Evolutionary conservation across 2,329 filamentous ascomycete genomes (phyloP).

Genomic region (Alternaria consortialis): DNA sequence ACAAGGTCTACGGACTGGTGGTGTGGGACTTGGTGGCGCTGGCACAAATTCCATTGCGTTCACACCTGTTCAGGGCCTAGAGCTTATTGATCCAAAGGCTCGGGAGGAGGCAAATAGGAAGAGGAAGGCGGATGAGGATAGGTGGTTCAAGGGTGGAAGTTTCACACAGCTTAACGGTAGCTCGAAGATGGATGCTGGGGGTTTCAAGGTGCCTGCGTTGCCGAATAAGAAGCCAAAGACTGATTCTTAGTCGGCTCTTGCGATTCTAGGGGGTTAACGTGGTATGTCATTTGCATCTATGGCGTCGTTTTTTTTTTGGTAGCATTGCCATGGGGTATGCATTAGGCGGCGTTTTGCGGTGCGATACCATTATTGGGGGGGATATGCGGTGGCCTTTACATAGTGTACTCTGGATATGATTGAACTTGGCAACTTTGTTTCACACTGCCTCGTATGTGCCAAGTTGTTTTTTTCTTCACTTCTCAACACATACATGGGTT

Average conservation of each 20-base stretch:
- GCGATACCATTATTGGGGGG: too few relatives aligned
- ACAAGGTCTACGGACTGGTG: conserved; percentile 80
- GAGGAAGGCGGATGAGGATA: conserved; percentile 90
- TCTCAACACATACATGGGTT: neutral
- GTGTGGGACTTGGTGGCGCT: conserved; percentile 73
- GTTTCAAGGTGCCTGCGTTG: conserved; percentile 84
- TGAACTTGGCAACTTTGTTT: too few relatives aligned
- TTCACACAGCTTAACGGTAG: conserved; percentile 81
- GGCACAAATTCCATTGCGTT: conserved; percentile 91
- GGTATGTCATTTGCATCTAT: neutral
- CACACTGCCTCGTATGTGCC: too few relatives aligned
- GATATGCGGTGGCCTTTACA: too few relatives aligned
- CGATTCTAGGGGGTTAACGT: neutral
- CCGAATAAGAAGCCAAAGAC: conserved; percentile 72
- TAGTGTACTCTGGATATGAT: too few relatives aligned
- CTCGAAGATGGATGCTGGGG: conserved; percentile 63
- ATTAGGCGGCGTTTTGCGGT: neutral
- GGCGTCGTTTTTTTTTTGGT: neutral
- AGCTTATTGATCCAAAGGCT: conserved; percentile 92
- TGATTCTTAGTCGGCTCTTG: conserved; percentile 11
- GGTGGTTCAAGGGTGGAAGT: conserved; percentile 97
- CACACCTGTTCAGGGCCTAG: conserved; percentile 91
- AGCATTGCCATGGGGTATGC: neutral
- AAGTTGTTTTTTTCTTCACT: too few relatives aligned
- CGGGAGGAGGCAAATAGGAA: conserved; percentile 88